Evolutionary conservation across 768 basidiomycete genomes (phyloP).

Genomic region (Inosperma sp.): DNA sequence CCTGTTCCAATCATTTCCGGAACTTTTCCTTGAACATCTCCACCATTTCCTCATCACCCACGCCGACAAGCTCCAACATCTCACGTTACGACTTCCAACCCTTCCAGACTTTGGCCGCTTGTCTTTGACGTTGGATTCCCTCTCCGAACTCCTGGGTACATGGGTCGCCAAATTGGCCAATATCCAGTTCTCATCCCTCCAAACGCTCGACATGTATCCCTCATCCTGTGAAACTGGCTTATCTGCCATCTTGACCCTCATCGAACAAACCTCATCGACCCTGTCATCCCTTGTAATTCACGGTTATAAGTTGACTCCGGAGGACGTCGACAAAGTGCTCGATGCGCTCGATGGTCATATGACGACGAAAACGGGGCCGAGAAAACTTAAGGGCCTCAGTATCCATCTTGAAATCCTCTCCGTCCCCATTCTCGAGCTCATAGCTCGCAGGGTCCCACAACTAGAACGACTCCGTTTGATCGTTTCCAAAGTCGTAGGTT

Average conservation of each 20-base stretch:
- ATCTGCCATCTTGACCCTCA: neutral
- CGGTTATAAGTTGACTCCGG: constrained; percentile 33
- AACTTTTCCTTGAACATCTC: neutral
- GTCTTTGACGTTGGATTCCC: neutral
- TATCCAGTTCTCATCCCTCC: neutral
- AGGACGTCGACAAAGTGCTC: constrained; percentile 26
- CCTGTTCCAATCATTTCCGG: neutral
- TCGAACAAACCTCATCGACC: neutral
- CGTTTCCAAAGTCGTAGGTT: constrained; percentile 23
- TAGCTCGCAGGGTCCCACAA: constrained; percentile 25
- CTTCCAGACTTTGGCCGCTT: neutral
- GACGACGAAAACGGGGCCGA: neutral
- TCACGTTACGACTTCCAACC: neutral
- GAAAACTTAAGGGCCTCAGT: constrained; percentile 23
- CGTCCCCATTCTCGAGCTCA: constrained; percentile 27
- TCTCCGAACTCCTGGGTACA: neutral
- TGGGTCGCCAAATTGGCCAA: neutral
- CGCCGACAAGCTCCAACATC: neutral
- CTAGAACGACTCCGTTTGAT: constrained; percentile 27
- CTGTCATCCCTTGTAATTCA: constrained; percentile 27
- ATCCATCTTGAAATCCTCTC: constrained; percentile 31
- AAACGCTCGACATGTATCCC: constrained; percentile 1
- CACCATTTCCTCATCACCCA: constrained; percentile 1
- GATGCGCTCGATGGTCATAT: constrained; percentile 21
- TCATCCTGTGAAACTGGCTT: neutral